Evolutionary conservation across 2,329 filamentous ascomycete genomes (phyloP).

Genomic region (Fusarium robinianum): DNA sequence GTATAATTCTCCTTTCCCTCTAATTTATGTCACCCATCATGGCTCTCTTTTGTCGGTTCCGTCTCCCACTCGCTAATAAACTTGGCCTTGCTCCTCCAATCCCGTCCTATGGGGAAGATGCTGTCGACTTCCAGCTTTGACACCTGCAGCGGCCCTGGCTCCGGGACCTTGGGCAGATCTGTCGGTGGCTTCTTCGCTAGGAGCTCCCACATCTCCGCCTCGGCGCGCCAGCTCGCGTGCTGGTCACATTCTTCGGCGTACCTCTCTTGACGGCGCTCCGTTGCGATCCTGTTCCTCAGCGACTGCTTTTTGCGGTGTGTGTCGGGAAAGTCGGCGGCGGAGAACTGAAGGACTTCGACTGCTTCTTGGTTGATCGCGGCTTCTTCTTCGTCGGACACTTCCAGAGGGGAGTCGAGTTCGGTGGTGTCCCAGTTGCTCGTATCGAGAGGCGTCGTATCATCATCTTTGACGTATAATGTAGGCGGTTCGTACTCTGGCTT

Average conservation of each 20-base stretch:
- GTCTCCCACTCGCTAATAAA: constrained; percentile 52
- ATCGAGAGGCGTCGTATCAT: constrained; percentile 3
- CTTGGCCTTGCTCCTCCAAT: constrained; percentile 47
- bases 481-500: background rate
- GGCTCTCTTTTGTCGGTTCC: background rate
- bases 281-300: constrained; percentile 45
- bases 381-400: constrained; percentile 35
- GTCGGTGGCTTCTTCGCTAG: constrained; percentile 46
- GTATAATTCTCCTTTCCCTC: too few species aligned
- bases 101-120: constrained; percentile 42
- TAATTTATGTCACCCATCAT: too few species aligned
- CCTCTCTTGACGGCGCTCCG: constrained; percentile 49
- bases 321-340: constrained; percentile 47
- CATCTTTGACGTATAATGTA: background rate
- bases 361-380: constrained; percentile 43
- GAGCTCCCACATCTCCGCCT: constrained; percentile 52
- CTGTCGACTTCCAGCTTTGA: constrained; percentile 43
- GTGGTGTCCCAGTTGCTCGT: constrained; percentile 22
- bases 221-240: constrained; percentile 47
- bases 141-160: constrained; percentile 36
- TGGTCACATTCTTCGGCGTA: constrained; percentile 51
- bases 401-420: constrained; percentile 18
- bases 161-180: constrained; percentile 39
- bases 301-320: constrained; percentile 43
- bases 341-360: constrained; percentile 49